Percentiles rank a stretch among this genome's conserved stretches.
Evolutionary conservation across 352 stramenopile genomes (phyloP).

Genomic region (Globisporangium recalcitrans): DNA sequence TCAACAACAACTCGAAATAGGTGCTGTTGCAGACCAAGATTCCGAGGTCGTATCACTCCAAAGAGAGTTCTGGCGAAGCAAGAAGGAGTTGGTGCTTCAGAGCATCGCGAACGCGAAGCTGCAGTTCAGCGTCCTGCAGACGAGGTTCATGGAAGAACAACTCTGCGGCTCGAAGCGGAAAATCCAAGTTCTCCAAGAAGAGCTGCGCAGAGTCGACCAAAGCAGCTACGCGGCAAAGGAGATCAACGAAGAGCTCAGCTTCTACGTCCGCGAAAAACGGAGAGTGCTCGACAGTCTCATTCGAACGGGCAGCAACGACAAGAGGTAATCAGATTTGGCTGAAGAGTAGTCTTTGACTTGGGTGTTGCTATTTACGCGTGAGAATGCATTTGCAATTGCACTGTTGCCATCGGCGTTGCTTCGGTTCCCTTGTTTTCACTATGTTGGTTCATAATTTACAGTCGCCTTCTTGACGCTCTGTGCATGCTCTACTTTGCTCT

Average conservation of each 20-base stretch:
- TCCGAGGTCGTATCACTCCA: conserved; percentile 2
- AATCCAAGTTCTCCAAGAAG: conserved; percentile 18
- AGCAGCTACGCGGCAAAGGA: conserved; percentile 3
- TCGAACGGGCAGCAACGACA: background rate
- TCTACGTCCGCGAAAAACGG: conserved; percentile 18
- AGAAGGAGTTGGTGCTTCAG: conserved; percentile 16
- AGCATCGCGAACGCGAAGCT: conserved; percentile 19
- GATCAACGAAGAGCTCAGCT: conserved; percentile 12
- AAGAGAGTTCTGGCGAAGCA: conserved; percentile 19
- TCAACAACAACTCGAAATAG: background rate
- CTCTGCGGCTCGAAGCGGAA: conserved; percentile 21
- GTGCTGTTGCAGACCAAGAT: background rate
- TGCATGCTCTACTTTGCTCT: background rate
- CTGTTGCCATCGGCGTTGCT: background rate
- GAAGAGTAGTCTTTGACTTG: background rate
- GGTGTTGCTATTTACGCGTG: background rate
- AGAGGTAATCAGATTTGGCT: background rate
- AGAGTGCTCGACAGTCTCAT: conserved; percentile 11
- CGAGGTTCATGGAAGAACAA: conserved; percentile 18
- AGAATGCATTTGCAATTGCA: background rate
- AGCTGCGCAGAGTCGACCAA: conserved; percentile 10
- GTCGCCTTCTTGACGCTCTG: background rate
- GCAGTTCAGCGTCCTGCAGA: conserved; percentile 20
- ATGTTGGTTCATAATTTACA: conserved; percentile 1
- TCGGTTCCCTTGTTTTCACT: background rate